Evolutionary conservation across 257 asterid species (phyloP).

Genomic region (Solanum ahanhuiri): DNA sequence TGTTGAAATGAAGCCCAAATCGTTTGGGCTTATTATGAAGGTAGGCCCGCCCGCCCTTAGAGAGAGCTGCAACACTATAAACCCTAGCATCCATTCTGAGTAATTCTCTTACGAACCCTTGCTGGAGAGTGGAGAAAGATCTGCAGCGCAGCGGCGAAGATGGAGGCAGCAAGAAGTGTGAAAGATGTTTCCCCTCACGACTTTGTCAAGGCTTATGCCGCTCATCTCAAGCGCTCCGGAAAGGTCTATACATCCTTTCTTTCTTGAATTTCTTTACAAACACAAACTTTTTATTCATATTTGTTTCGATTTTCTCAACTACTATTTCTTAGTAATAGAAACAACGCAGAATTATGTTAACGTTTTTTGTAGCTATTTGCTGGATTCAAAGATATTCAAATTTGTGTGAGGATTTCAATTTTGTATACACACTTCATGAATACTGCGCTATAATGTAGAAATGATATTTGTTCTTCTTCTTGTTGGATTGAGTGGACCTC

Average conservation of each 20-base stretch:
- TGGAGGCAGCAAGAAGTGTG: constrained; percentile 72
- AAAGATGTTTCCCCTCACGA: constrained; percentile 88
- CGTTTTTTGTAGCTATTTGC: not conserved
- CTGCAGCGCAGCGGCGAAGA: constrained; percentile 2
- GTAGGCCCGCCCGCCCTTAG: not conserved
- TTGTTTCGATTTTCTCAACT: not conserved
- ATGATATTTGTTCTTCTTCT: not conserved
- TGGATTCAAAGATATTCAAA: not conserved
- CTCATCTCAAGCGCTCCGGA: constrained; percentile 93
- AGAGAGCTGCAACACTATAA: not conserved
- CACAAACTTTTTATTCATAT: too few species aligned
- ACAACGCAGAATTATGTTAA: not conserved
- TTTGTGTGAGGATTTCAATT: not conserved
- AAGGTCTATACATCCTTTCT: constrained; percentile 30
- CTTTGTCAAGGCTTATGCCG: constrained; percentile 69
- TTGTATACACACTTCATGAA: not conserved
- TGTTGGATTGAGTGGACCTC: not conserved
- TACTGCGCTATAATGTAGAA: not conserved
- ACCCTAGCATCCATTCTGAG: not conserved
- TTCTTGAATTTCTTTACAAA: too few species aligned
- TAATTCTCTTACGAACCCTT: not conserved
- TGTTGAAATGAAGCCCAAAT: not conserved
- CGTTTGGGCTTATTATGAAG: not conserved
- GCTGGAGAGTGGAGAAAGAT: not conserved
- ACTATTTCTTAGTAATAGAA: not conserved